These are phyloP conservation scores for Penicillium sp. DNA, from an alignment of 2,329 filamentous ascomycete species.

Conservation along the genomic window DNA sequence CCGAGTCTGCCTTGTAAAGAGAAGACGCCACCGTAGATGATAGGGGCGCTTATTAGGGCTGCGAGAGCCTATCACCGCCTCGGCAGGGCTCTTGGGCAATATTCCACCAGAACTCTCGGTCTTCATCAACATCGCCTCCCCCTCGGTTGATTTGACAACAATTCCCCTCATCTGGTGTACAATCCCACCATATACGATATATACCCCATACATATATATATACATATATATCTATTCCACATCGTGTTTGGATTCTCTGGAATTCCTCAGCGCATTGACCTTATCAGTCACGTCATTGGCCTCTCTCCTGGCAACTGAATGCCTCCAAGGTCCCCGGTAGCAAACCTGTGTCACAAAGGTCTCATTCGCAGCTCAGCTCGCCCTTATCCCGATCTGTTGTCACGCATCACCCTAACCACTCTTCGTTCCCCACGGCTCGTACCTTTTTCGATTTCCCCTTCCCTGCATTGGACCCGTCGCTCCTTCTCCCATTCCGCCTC, in stretches of 20 bases:
- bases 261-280: conserved; percentile 11
- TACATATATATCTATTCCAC: neutral
- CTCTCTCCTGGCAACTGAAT: conserved; percentile 24
- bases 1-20: neutral
- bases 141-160: conserved; percentile 17
- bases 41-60: conserved; percentile 7
- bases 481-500: conserved; percentile 21
- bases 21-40: neutral
- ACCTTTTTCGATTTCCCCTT: conserved; percentile 7
- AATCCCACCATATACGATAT: neutral
- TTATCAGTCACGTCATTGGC: conserved; percentile 14
- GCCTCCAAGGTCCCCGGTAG: conserved; percentile 39
- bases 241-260: conserved; percentile 11
- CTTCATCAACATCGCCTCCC: conserved; percentile 8
- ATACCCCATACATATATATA: neutral
- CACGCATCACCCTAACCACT: conserved; percentile 8
- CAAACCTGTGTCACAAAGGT: conserved; percentile 23
- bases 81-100: conserved; percentile 2
- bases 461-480: conserved; percentile 13
- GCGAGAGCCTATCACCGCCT: conserved; percentile 3
- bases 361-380: conserved; percentile 21
- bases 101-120: conserved; percentile 1
- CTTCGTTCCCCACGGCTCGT: conserved; percentile 1
- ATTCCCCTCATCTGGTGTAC: conserved; percentile 10
- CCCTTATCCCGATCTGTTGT: conserved; percentile 14